A percentile compares a stretch with the other conserved stretches of the same genome.
These are phyloP conservation scores for Inonotus obliquus DNA, from an alignment of 1,284 basidiomycete species.

Conservation along the genomic window DNA sequence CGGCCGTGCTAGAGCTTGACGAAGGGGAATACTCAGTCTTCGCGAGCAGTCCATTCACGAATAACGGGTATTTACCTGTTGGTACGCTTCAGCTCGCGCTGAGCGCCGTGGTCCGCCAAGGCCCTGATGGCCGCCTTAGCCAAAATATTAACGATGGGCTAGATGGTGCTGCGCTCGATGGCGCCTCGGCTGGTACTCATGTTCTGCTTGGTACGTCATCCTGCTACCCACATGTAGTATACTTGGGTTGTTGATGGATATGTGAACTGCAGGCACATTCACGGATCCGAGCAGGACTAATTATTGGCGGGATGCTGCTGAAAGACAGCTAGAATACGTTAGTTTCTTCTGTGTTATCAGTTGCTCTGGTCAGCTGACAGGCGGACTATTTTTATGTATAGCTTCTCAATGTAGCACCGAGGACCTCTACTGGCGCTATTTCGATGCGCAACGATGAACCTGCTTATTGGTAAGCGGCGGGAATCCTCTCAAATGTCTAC, in stretches of 20 bases:
- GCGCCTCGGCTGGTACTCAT: slow-evolving; percentile 27
- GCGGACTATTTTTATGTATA: slow-evolving; percentile 20
- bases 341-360: slow-evolving; percentile 2
- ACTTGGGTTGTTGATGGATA: not conserved
- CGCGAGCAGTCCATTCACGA: slow-evolving; percentile 21
- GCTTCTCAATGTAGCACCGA: slow-evolving; percentile 38
- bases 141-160: slow-evolving; percentile 27
- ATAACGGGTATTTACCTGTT: slow-evolving; percentile 22
- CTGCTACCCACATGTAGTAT: not conserved
- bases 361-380: not conserved
- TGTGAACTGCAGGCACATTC: slow-evolving; percentile 20
- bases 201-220: slow-evolving; percentile 25
- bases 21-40: slow-evolving; percentile 29
- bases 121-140: slow-evolving; percentile 28
- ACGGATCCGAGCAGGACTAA: slow-evolving; percentile 22
- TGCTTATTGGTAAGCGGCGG: slow-evolving; percentile 37
- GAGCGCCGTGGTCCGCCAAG: slow-evolving; percentile 28
- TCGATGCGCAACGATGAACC: slow-evolving; percentile 41
- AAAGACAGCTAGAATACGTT: slow-evolving; percentile 26
- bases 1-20: slow-evolving; percentile 26
- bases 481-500: slow-evolving; percentile 4
- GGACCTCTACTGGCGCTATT: slow-evolving; percentile 46
- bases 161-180: slow-evolving; percentile 30
- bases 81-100: slow-evolving; percentile 26
- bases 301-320: slow-evolving; percentile 25